Evolutionary conservation across 2,329 filamentous ascomycete genomes (phyloP).

Genomic region (Monosporascus cannonballus): DNA sequence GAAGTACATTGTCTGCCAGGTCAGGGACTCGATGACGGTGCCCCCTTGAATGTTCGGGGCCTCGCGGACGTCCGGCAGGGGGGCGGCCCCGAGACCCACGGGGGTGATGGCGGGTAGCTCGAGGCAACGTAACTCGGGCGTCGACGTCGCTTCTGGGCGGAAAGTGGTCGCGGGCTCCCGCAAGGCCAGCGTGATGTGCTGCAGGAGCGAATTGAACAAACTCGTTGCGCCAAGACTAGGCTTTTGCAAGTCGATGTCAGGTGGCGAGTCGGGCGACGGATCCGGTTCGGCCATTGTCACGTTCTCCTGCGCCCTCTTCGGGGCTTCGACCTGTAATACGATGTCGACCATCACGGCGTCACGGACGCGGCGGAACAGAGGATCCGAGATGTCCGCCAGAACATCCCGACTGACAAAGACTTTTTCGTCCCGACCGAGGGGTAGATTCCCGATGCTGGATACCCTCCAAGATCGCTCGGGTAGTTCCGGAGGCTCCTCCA

Average conservation of each 20-base stretch:
- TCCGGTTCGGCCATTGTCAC: conserved; percentile 21
- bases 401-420: conserved; percentile 74
- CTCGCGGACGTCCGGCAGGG: conserved; percentile 60
- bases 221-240: conserved; percentile 16
- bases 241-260: conserved; percentile 14
- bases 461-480: conserved; percentile 57
- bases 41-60: conserved; percentile 38
- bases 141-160: conserved; percentile 26
- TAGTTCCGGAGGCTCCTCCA: conserved; percentile 44
- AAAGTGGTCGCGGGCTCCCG: conserved; percentile 35
- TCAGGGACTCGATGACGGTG: conserved; percentile 39
- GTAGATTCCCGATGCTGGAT: conserved; percentile 72
- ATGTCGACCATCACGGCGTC: conserved; percentile 70
- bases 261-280: conserved; percentile 20
- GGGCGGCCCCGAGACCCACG: conserved; percentile 55
- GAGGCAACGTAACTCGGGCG: conserved; percentile 32
- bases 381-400: conserved; percentile 70
- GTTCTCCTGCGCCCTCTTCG: conserved; percentile 11
- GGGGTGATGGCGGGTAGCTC: conserved; percentile 51
- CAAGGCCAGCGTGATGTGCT: conserved; percentile 43
- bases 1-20: conserved; percentile 67
- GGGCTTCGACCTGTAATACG: conserved; percentile 49
- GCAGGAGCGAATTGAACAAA: conserved; percentile 34
- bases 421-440: conserved; percentile 81
- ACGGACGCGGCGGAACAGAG: conserved; percentile 73